Percentiles rank a stretch among this genome's conserved stretches.
Evolutionary conservation across 2,329 filamentous ascomycete genomes (phyloP).

Genomic region (Hypocrella siamensis): DNA sequence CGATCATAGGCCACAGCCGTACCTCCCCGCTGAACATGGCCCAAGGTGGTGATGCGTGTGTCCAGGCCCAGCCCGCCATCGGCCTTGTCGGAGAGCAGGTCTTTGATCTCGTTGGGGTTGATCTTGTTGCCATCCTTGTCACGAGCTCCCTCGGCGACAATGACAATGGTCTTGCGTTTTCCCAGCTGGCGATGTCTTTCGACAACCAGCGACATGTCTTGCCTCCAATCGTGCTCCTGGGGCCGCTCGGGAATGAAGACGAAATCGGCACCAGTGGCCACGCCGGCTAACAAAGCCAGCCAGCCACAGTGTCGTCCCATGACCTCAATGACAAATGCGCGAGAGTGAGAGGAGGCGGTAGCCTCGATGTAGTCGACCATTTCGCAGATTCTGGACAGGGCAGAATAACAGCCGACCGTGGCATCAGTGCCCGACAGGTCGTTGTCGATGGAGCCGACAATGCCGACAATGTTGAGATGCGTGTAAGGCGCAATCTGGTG

Average conservation of each 20-base stretch:
- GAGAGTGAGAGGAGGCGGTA: slow-evolving; percentile 83
- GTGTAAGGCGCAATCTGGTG: slow-evolving; percentile 62
- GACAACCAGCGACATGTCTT: slow-evolving; percentile 72
- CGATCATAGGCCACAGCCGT: slow-evolving; percentile 87
- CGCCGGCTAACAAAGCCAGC: slow-evolving; percentile 90
- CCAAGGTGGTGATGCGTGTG: slow-evolving; percentile 85
- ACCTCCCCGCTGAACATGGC: slow-evolving; percentile 94
- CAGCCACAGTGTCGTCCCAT: slow-evolving; percentile 98
- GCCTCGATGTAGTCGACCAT: slow-evolving; percentile 95
- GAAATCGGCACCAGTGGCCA: slow-evolving; percentile 90
- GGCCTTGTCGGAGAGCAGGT: slow-evolving; percentile 64
- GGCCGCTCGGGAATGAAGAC: slow-evolving; percentile 95
- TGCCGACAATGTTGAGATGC: slow-evolving; percentile 86
- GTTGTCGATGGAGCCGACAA: slow-evolving; percentile 97
- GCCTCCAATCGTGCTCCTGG: slow-evolving; percentile 71
- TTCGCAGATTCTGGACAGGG: slow-evolving; percentile 82
- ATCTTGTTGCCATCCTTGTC: slow-evolving; percentile 77
- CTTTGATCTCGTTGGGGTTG: slow-evolving; percentile 64
- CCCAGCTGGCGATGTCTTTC: slow-evolving; percentile 70
- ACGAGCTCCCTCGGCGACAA: slow-evolving; percentile 88
- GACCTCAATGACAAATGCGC: slow-evolving; percentile 94
- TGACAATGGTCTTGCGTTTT: slow-evolving; percentile 96
- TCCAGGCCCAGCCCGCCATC: slow-evolving; percentile 58
- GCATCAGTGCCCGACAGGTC: slow-evolving; percentile 95
- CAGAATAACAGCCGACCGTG: slow-evolving; percentile 93